Base-by-base conservation (phyloP, 2,329 filamentous ascomycete genomes). In the Colletotrichum phormii region DNA sequence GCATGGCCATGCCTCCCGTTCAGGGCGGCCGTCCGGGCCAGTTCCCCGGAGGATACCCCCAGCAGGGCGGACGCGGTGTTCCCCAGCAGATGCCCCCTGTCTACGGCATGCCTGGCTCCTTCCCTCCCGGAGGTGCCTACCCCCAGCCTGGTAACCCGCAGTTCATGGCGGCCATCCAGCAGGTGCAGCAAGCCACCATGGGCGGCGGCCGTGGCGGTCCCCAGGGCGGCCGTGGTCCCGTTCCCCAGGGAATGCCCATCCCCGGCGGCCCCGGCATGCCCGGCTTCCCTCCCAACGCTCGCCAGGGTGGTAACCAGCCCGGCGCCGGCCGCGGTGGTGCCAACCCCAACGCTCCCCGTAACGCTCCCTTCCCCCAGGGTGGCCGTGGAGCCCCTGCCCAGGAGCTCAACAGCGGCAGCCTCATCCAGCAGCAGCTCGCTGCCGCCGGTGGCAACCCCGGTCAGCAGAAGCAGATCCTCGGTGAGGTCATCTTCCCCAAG, bases 401-500 rank as follows among this genome's bases (percentile, higher is more conserved):
- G 72, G 81, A 80, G 22, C 77, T 73, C 33, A 77, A 75, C 72
- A 77, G 79, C 62, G 70, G 74, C 35, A 75, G 82, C 46, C 79
- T 89, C 64, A 84, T 92, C 73, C 89, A 91, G 82, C 79, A 85
- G 42, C 90, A 92, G 83, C 86, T 93, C 57, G 83, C 86, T 74
- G 78, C 82, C 46, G 87, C 88, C 62, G 86, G 86, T 72, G 77
- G 74, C 75, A 86, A 85, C 79, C 89, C 93, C 51, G 88, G 89
- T 61, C 94, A 97, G 87, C 97, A 98, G 89, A 99, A 99, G 92
- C 97, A 99, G 89, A 94, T 98, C 85, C 92, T 99, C 67, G 97
- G 97, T 83, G 97, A 99, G 87, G 92, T 95, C 78, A 93, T 99
- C 79, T 99, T 98, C 90, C 97, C 97, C 82, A 99, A 98, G 93